Evolutionary conservation across 148 eudicot species (phyloP).

Genomic region (Suaeda aralocaspica): DNA sequence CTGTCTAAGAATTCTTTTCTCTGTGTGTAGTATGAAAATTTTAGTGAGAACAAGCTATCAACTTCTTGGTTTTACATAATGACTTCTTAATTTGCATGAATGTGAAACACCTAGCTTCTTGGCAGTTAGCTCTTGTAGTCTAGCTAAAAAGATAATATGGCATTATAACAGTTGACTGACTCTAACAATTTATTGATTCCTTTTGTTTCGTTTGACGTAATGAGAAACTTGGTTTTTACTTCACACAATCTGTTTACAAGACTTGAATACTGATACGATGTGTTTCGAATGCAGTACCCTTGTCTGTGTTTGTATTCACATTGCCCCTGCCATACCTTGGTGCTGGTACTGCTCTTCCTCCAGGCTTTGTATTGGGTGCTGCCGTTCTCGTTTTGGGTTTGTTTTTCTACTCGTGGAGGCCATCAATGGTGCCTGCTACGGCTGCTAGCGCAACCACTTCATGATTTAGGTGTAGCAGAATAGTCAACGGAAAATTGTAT

Average conservation of each 20-base stretch:
- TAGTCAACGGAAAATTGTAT: neutral
- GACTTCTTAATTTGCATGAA: too few species aligned
- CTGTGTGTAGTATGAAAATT: too few species aligned
- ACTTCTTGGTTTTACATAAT: too few species aligned
- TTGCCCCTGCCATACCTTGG: constrained; percentile 89
- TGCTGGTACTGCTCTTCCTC: constrained; percentile 73
- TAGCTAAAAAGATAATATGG: too few species aligned
- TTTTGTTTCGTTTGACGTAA: neutral
- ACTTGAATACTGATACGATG: neutral
- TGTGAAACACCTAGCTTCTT: too few species aligned
- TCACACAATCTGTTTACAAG: neutral
- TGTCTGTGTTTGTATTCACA: constrained; percentile 77
- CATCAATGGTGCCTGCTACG: constrained; percentile 35
- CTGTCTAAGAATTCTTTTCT: too few species aligned
- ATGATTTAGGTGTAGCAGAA: constrained; percentile 11
- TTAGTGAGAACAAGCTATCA: too few species aligned
- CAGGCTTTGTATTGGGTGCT: constrained; percentile 75
- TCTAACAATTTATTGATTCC: neutral
- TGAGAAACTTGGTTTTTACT: neutral
- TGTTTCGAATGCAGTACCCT: constrained; percentile 49
- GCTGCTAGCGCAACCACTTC: constrained; percentile 30
- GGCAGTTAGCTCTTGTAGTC: too few species aligned
- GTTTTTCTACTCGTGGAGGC: constrained; percentile 61
- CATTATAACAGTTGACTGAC: too few species aligned
- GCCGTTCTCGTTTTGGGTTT: constrained; percentile 63